A percentile compares a stretch with the other conserved stretches of the same genome.
phyloP scores from a whole-genome alignment of 495 filamentous ascomycete species.

The Parathielavia appendiculata region DNA sequence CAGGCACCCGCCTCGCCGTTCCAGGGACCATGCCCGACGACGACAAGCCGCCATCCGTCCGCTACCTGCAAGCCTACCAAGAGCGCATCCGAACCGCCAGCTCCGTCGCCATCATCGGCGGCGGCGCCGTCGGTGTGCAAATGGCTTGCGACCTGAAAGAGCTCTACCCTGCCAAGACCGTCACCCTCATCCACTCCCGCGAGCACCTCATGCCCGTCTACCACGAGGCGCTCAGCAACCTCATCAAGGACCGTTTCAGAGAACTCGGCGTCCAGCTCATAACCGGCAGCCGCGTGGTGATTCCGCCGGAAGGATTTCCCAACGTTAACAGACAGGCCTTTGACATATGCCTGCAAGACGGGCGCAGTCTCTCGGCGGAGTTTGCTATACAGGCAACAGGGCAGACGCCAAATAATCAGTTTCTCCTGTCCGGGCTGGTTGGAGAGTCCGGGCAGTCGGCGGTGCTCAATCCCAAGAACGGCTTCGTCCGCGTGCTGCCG shows the following conservation, averaged over 20 bases:
- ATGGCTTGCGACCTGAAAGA: slow-evolving; percentile 57
- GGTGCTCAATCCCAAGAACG: slow-evolving; percentile 41
- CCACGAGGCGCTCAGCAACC: slow-evolving; percentile 43
- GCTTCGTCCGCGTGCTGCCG: slow-evolving; percentile 47
- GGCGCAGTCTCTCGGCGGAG: slow-evolving; percentile 14
- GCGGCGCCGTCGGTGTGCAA: slow-evolving; percentile 57
- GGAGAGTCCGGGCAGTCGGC: slow-evolving; percentile 16
- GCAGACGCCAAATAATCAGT: slow-evolving; percentile 48
- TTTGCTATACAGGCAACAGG: slow-evolving; percentile 34
- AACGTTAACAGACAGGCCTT: slow-evolving; percentile 10
- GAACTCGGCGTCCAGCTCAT: slow-evolving; percentile 36
- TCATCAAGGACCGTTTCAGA: slow-evolving; percentile 36
- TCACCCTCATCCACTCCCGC: slow-evolving; percentile 55
- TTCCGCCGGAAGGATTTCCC: slow-evolving; percentile 27
- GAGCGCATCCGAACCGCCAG: slow-evolving; percentile 27
- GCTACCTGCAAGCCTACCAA: slow-evolving; percentile 41
- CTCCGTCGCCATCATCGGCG: slow-evolving; percentile 52
- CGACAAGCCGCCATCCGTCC: slow-evolving; percentile 34
- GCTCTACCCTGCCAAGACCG: slow-evolving; percentile 49
- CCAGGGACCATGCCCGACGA: slow-evolving; percentile 46
- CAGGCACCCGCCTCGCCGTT: slow-evolving; percentile 42
- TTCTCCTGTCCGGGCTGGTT: slow-evolving; percentile 36
- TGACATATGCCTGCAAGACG: slow-evolving; percentile 17
- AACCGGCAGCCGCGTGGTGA: slow-evolving; percentile 18
- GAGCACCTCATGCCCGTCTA: slow-evolving; percentile 48